Conservation (phyloP, 192 early-diverging fungal species). For the Backusella luteola region DNA sequence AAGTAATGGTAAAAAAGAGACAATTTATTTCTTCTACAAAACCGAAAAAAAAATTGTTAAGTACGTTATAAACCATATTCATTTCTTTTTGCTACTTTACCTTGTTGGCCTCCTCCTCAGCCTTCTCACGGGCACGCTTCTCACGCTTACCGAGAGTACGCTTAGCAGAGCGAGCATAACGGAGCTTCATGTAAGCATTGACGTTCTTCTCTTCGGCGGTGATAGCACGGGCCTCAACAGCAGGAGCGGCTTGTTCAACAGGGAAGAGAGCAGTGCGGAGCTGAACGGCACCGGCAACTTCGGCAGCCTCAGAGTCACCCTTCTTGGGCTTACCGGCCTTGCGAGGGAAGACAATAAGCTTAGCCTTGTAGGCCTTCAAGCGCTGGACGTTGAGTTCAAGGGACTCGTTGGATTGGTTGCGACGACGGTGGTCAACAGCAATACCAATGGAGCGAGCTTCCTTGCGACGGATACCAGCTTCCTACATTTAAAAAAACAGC, state of each 20-base stretch:
- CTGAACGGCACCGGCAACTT: conserved; percentile 61
- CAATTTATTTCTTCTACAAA: conserved; percentile 16
- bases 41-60: neutral
- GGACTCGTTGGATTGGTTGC: conserved; percentile 94
- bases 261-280: conserved; percentile 66
- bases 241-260: conserved; percentile 54
- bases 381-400: conserved; percentile 92
- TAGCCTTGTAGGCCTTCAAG: conserved; percentile 91
- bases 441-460: conserved; percentile 94
- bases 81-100: neutral
- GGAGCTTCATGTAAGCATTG: conserved; percentile 70
- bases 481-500: conserved; percentile 43
- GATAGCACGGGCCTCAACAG: conserved; percentile 54
- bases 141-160: conserved; percentile 74
- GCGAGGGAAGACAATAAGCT: conserved; percentile 96
- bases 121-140: no score
- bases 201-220: conserved; percentile 53
- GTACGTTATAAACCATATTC: neutral
- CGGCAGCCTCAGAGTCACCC: conserved; percentile 61
- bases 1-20: neutral
- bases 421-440: conserved; percentile 94
- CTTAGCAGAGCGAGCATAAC: conserved; percentile 75
- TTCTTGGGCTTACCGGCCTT: conserved; percentile 90
- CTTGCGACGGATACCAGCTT: conserved; percentile 90
- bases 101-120: no score